Evolutionary conservation across 805 yeast species (phyloP), one percentile per base, ranked within the genome.

Genomic region (Pichia ethanolica): DNA sequence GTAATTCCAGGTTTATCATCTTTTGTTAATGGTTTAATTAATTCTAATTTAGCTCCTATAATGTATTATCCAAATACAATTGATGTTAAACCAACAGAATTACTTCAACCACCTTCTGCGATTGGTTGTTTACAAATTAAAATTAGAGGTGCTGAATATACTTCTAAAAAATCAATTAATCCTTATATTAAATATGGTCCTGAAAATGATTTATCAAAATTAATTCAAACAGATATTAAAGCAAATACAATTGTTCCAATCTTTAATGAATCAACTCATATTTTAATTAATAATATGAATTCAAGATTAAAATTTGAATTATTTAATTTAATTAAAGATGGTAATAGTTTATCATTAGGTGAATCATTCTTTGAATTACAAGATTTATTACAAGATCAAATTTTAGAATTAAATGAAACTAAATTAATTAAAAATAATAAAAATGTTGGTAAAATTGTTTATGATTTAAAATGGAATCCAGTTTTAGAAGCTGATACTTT

Each of bases 21-120:
- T 3, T 81, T 86, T 60, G 89, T 86, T 47, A 85, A 82, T 54
- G 73, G 76, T 26, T 72, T 83, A 63, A 79, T 86, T 60, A 84
- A 86, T 65, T 69, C 86, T 44, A 83, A 70, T 56, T 79, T 82
- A 59, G 82, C 86, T 40, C 93, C 91, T 40, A 79, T 85, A 82
- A 66, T 86, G 52, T 86, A 86, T 62, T 89, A 90, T 9, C 95
- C 95, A 56, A 86, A 86, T 65, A 82, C 86, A 48, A 66, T 84
- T 39, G 91, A 86, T 60, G 69, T 86, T 52, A 82, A 86, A 58
- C 85, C 86, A 39, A 88, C 82, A 62, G 89, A 83, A 53, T 65
- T 85, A 25, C 72, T 86, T 75, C 79, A 81, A 59, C 66, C 79
- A 6, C 80, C 81, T 49, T 90, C 83, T 55, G 82, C 89, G 5